phyloP scores from a whole-genome alignment of 2,329 filamentous ascomycete species.

The Pseudodiploospora longispora region DNA sequence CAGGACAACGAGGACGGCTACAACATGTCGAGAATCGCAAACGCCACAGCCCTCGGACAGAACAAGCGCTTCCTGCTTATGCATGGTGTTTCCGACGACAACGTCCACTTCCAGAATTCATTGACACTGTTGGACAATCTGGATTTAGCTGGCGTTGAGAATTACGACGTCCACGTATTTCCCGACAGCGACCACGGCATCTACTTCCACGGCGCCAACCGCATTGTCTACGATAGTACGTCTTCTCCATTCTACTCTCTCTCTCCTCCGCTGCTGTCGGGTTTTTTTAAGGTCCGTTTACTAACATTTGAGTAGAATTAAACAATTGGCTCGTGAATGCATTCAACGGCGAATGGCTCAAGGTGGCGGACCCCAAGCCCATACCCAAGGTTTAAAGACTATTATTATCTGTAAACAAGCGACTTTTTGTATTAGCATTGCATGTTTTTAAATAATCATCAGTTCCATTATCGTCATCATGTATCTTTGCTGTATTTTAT shows the following conservation, averaged over 20 bases:
- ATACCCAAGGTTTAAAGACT: conserved; percentile 4
- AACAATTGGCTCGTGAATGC: conserved; percentile 92
- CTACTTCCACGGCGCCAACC: conserved; percentile 86
- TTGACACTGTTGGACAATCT: conserved; percentile 79
- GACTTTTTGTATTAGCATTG: too few relatives aligned
- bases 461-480: too few relatives aligned
- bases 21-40: conserved; percentile 61
- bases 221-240: conserved; percentile 88
- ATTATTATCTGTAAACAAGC: too few relatives aligned
- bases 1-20: conserved; percentile 76
- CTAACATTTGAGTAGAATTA: conserved; percentile 45
- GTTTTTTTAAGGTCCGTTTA: neutral
- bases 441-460: too few relatives aligned
- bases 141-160: conserved; percentile 72
- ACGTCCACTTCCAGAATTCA: conserved; percentile 95
- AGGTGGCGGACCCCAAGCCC: conserved; percentile 43
- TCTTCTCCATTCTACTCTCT: neutral
- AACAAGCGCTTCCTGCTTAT: conserved; percentile 89
- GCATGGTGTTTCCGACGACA: conserved; percentile 95
- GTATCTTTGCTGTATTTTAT: too few relatives aligned
- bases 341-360: conserved; percentile 93
- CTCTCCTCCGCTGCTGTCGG: neutral
- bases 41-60: conserved; percentile 62
- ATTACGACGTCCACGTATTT: conserved; percentile 95
- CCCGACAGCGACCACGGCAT: conserved; percentile 95